A percentile compares a stretch with the other conserved stretches of the same genome.
These are phyloP conservation scores for Thuidium tamariscinum DNA, from an alignment of 225 moss, liverwort and hornwort genomes.

Conservation along the genomic window DNA sequence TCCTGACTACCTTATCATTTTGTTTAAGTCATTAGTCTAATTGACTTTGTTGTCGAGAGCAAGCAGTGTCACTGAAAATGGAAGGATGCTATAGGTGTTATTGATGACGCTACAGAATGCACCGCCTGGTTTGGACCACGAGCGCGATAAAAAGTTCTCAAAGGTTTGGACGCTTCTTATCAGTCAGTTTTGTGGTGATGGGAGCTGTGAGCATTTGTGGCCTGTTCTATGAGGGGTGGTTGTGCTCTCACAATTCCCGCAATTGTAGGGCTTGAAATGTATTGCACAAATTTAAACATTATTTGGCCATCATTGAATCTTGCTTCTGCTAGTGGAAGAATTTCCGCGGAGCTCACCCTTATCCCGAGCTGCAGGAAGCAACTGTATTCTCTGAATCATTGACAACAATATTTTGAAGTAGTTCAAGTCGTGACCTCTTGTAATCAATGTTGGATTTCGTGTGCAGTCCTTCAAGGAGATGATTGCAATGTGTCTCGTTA, in stretches of 20 bases:
- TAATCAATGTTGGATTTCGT: background rate
- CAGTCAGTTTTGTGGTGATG: background rate
- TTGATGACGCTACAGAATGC: conserved; percentile 99
- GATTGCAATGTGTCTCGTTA: conserved; percentile 99
- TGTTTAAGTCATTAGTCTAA: background rate
- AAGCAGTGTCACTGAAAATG: background rate
- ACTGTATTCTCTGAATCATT: background rate
- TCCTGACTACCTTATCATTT: background rate
- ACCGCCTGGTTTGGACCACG: conserved; percentile 88
- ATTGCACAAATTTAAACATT: background rate
- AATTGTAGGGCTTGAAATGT: background rate
- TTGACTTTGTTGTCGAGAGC: background rate
- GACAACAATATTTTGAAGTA: background rate
- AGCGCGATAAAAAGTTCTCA: conserved; percentile 87
- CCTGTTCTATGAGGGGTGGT: background rate
- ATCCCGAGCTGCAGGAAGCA: background rate
- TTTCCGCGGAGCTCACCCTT: background rate
- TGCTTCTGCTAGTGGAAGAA: background rate
- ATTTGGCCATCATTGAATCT: background rate
- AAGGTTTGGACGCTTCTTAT: conserved; percentile 39
- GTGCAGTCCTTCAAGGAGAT: conserved; percentile 90
- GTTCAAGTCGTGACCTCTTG: background rate
- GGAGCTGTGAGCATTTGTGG: background rate
- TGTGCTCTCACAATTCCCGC: background rate
- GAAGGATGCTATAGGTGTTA: conserved; percentile 38